phyloP scores from a whole-genome alignment of 805 yeast species.

The Hanseniaspora vineae region DNA sequence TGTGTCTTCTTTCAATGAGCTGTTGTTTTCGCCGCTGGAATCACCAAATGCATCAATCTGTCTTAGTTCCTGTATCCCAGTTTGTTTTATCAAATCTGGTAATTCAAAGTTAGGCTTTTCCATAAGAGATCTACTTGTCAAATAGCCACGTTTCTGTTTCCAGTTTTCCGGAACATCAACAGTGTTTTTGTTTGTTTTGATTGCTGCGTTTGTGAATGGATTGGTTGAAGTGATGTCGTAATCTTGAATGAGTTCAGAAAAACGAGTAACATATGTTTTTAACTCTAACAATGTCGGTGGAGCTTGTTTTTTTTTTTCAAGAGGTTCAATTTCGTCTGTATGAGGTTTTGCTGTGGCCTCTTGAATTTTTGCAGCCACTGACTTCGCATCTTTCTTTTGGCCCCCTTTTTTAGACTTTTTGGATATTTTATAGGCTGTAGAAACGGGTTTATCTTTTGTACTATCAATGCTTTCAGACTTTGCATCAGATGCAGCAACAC shows the following conservation, averaged over 20 bases:
- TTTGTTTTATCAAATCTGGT: slow-evolving; percentile 65
- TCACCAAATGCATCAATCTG: slow-evolving; percentile 26
- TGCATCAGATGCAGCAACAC: too few relatives aligned
- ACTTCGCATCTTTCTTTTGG: not conserved
- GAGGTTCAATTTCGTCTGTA: not conserved
- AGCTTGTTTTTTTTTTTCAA: not conserved
- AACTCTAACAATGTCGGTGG: slow-evolving; percentile 56
- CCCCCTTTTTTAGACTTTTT: not conserved
- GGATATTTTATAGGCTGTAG: slow-evolving; percentile 2
- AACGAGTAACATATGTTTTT: slow-evolving; percentile 36
- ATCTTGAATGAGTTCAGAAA: slow-evolving; percentile 62
- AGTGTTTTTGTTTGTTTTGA: slow-evolving; percentile 53
- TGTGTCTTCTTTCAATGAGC: slow-evolving; percentile 47
- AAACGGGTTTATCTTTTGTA: slow-evolving; percentile 1
- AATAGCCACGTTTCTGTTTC: slow-evolving; percentile 65
- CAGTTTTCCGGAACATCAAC: slow-evolving; percentile 80
- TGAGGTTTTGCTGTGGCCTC: not conserved
- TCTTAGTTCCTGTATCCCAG: slow-evolving; percentile 84
- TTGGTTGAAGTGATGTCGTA: slow-evolving; percentile 74
- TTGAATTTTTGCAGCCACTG: not conserved
- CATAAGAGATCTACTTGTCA: slow-evolving; percentile 50
- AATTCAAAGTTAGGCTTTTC: slow-evolving; percentile 63
- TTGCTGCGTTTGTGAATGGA: slow-evolving; percentile 49
- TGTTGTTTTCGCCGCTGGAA: slow-evolving; percentile 4
- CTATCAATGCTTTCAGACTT: not conserved